These are phyloP conservation scores for Plicaturopsis crispa DNA, from an alignment of 768 basidiomycete species.

Conservation along the genomic window DNA sequence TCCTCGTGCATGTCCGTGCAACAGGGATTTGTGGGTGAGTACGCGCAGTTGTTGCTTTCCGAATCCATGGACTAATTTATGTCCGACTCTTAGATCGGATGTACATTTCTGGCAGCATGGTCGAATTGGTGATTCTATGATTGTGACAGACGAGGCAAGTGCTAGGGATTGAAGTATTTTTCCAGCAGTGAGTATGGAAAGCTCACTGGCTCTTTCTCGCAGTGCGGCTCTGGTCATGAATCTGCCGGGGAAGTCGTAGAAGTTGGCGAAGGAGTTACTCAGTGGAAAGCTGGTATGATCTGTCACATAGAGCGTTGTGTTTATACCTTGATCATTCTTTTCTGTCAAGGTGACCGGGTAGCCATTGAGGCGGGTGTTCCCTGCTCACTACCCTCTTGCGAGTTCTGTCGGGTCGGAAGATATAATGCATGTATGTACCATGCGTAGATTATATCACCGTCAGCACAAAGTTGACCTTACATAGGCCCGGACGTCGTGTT, in stretches of 20 bases:
- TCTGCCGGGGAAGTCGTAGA: slow-evolving; percentile 62
- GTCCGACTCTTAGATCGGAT: slow-evolving; percentile 42
- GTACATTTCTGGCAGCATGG: slow-evolving; percentile 74
- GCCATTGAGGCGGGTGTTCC: slow-evolving; percentile 67
- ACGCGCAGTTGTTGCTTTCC: background rate
- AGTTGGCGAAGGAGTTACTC: slow-evolving; percentile 56
- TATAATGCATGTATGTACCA: slow-evolving; percentile 48
- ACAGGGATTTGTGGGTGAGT: slow-evolving; percentile 65
- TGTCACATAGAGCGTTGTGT: background rate
- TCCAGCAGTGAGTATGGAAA: background rate
- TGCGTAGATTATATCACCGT: background rate
- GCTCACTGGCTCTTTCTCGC: background rate
- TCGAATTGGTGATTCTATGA: slow-evolving; percentile 60
- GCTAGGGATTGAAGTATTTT: background rate
- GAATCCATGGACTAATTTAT: background rate
- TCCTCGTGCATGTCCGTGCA: slow-evolving; percentile 56
- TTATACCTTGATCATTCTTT: background rate
- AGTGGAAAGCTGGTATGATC: slow-evolving; percentile 49
- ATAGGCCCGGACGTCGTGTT: slow-evolving; percentile 43
- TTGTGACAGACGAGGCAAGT: slow-evolving; percentile 57
- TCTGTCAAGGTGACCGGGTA: slow-evolving; percentile 47
- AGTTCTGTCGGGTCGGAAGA: slow-evolving; percentile 52
- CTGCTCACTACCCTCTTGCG: slow-evolving; percentile 54
- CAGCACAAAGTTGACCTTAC: slow-evolving; percentile 2
- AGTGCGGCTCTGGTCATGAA: slow-evolving; percentile 68